phyloP scores from a whole-genome alignment of 1,284 basidiomycete species.

The Cronartium quercuum region DNA sequence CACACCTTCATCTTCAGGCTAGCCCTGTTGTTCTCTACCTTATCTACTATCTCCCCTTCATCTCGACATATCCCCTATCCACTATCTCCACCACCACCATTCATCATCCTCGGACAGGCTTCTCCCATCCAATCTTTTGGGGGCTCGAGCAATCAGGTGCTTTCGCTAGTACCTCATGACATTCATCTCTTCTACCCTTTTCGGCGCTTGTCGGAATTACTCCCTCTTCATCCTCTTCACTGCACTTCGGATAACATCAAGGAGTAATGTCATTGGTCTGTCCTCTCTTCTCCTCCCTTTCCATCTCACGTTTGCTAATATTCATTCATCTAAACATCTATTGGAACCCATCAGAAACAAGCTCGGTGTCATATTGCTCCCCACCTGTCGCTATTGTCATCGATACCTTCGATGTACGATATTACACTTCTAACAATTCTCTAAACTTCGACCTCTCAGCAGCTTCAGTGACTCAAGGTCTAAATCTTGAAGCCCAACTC shows the following conservation, averaged over 20 bases:
- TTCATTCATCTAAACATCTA: background rate
- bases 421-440: constrained; percentile 45
- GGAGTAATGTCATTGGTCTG: background rate
- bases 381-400: constrained; percentile 46
- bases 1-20: too few species aligned
- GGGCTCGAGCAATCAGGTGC: background rate
- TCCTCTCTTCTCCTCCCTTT: background rate
- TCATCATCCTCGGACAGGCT: background rate
- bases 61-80: too few species aligned
- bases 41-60: too few species aligned
- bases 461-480: constrained; percentile 42
- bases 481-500: constrained; percentile 41
- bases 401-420: constrained; percentile 44
- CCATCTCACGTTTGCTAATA: background rate
- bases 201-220: background rate
- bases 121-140: background rate
- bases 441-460: constrained; percentile 47
- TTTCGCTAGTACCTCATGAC: background rate
- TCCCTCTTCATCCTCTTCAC: background rate
- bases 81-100: background rate
- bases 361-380: constrained; percentile 47
- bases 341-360: constrained; percentile 41
- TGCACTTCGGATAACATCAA: background rate
- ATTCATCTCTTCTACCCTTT: background rate
- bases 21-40: too few species aligned